Base-by-base conservation (phyloP, 2,329 filamentous ascomycete genomes). In the Proliferodiscus dingleyae region DNA sequence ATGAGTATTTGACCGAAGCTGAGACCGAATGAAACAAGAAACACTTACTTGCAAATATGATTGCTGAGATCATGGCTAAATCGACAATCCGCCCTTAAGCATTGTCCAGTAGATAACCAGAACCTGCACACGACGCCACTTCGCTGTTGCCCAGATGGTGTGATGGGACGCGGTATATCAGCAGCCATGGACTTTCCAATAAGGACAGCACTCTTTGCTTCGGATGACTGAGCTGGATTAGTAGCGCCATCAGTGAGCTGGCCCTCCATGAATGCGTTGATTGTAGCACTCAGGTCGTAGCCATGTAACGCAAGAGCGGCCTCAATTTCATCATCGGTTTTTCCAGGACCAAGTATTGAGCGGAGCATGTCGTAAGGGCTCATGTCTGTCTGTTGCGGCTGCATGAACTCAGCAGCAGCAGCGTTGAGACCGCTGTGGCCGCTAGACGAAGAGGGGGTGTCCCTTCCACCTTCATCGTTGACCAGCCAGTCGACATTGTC, bases 401-500 rank as follows among this genome's bases (percentile, higher is more conserved):
- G 71, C 38, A 83, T 73, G 69, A 80, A 96, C 64, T 96, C 89
- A 19, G 90, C 85, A 4, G 88, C 88, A 11, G 85, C 85, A 34
- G 82, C 84, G 60, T 89, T 90, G 49, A 91, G 75, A 26, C 79
- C 81, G 54, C 83, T 89, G 13, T 85, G 74, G 8, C 80, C 76
- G n/a, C n/a, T n/a, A 39, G 55, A 58, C 6, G 83, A 87, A 19
- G 89, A 95, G 19, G 88, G 83, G 47, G 89, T 79, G 57, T 85
- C 90, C 59, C 84, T 86, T 43, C 80, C 81, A 59, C 88, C 85
- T 65, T 95, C 90, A 64, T 93, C 93, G 56, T 79, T 83, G 43
- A 96, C 88, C 37, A 97, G 77, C 93, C 91, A 97, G 67, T 97
- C 91, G 42, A 98, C 89, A 58, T 93, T 95, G 65, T 97, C 91